Conservation (phyloP, 1,284 basidiomycete species). For the Entoloma clypeatum region DNA sequence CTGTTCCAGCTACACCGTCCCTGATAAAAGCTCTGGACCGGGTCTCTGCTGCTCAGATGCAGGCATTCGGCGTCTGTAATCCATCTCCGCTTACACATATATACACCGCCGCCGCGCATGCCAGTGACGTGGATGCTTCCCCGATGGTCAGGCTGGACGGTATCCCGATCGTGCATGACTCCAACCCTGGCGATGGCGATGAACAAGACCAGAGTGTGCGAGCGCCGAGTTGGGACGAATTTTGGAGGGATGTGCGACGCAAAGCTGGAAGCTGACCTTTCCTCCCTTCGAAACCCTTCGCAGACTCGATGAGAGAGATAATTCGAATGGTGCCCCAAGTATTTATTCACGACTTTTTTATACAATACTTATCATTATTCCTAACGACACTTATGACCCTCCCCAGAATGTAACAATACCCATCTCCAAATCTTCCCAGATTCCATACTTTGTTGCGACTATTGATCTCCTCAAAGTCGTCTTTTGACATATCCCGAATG, state of each 20-base stretch:
- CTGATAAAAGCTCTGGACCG: conserved; percentile 57
- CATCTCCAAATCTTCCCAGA: no score
- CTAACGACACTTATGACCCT: no score
- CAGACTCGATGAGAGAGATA: background rate
- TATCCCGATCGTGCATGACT: conserved; percentile 14
- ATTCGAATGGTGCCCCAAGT: conserved; percentile 7
- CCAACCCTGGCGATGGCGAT: conserved; percentile 8
- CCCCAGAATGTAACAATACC: no score
- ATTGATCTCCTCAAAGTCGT: no score
- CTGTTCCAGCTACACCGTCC: conserved; percentile 60
- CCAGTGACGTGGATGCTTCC: background rate
- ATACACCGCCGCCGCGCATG: conserved; percentile 3
- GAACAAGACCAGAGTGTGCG: conserved; percentile 18
- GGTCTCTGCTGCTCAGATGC: conserved; percentile 49
- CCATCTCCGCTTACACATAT: conserved; percentile 7
- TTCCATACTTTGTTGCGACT: no score
- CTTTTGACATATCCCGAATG: no score
- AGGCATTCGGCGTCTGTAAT: conserved; percentile 34
- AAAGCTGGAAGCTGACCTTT: conserved; percentile 26
- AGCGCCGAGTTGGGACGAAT: conserved; percentile 42
- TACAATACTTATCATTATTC: no score
- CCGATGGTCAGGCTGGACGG: conserved; percentile 11
- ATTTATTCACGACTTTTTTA: no score
- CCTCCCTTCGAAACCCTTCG: background rate
- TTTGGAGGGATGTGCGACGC: conserved; percentile 43